Evolutionary conservation across 805 yeast species (phyloP).

Genomic region (Millerago galiae): DNA sequence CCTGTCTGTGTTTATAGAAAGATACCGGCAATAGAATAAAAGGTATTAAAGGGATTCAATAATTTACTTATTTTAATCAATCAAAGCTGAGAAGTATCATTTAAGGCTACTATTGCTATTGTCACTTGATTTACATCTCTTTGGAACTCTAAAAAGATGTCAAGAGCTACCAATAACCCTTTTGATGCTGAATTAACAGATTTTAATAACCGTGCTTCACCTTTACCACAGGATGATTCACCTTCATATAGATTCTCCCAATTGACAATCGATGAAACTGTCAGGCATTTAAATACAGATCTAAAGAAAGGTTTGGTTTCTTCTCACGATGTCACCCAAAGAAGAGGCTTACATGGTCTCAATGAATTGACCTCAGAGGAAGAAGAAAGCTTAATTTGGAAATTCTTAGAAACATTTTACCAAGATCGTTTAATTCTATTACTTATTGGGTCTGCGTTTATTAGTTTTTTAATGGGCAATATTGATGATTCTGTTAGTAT

Average conservation of each 20-base stretch:
- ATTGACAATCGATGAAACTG: slow-evolving; percentile 60
- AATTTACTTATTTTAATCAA: neutral
- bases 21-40: too few species aligned
- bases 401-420: slow-evolving; percentile 74
- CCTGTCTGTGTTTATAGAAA: too few species aligned
- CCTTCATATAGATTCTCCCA: slow-evolving; percentile 64
- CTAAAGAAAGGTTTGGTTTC: slow-evolving; percentile 53
- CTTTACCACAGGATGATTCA: slow-evolving; percentile 31
- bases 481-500: slow-evolving; percentile 93
- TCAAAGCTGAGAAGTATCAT: neutral
- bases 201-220: slow-evolving; percentile 15
- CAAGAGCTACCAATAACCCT: slow-evolving; percentile 26
- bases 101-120: neutral
- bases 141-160: neutral
- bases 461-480: slow-evolving; percentile 91
- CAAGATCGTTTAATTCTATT: slow-evolving; percentile 88
- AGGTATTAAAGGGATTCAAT: too few species aligned
- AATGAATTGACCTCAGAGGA: slow-evolving; percentile 78
- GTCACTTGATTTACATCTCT: neutral
- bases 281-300: slow-evolving; percentile 57
- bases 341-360: slow-evolving; percentile 71
- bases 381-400: slow-evolving; percentile 61
- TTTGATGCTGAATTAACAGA: slow-evolving; percentile 22
- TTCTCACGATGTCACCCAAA: slow-evolving; percentile 60
- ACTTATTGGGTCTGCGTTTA: slow-evolving; percentile 81